Evolutionary conservation across 1,284 basidiomycete genomes (phyloP).

Genomic region (Tremellales sp.): DNA sequence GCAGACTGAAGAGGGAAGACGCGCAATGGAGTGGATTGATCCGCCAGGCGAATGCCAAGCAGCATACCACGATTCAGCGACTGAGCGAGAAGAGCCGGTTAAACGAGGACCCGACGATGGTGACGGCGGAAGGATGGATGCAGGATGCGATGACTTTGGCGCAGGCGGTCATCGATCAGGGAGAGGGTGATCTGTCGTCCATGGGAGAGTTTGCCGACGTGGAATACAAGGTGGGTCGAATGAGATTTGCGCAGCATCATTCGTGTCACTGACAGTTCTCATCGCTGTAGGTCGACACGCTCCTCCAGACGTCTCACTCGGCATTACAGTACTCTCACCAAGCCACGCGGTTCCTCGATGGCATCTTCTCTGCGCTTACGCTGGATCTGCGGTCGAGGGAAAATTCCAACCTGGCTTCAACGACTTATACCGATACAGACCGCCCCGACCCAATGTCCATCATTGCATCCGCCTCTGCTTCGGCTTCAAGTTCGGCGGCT

Average conservation of each 20-base stretch:
- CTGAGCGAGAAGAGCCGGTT: conserved; percentile 17
- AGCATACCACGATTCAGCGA: conserved; percentile 16
- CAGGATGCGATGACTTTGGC: conserved; percentile 29
- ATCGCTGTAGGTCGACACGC: conserved; percentile 37
- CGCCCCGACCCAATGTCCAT: conserved; percentile 28
- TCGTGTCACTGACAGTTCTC: neutral
- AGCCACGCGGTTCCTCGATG: conserved; percentile 45
- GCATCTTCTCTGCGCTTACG: conserved; percentile 45
- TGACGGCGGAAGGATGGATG: conserved; percentile 33
- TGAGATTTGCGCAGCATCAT: neutral
- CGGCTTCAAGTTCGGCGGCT: conserved; percentile 7
- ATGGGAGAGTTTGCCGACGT: conserved; percentile 42
- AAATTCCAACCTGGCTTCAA: conserved; percentile 6
- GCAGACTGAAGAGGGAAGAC: conserved; percentile 44
- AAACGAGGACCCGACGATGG: conserved; percentile 24
- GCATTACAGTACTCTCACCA: conserved; percentile 44
- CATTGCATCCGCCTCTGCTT: conserved; percentile 17
- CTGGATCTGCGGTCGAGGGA: conserved; percentile 40
- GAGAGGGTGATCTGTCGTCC: conserved; percentile 22
- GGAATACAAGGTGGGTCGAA: conserved; percentile 41
- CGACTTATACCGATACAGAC: conserved; percentile 21
- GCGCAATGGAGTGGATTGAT: conserved; percentile 39
- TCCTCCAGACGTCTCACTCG: conserved; percentile 41
- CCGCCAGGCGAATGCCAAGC: conserved; percentile 31
- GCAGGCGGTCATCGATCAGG: conserved; percentile 29